These are phyloP conservation scores for Aspergillus sp. DNA, from an alignment of 2,329 filamentous ascomycete genomes.

Conservation along the genomic window DNA sequence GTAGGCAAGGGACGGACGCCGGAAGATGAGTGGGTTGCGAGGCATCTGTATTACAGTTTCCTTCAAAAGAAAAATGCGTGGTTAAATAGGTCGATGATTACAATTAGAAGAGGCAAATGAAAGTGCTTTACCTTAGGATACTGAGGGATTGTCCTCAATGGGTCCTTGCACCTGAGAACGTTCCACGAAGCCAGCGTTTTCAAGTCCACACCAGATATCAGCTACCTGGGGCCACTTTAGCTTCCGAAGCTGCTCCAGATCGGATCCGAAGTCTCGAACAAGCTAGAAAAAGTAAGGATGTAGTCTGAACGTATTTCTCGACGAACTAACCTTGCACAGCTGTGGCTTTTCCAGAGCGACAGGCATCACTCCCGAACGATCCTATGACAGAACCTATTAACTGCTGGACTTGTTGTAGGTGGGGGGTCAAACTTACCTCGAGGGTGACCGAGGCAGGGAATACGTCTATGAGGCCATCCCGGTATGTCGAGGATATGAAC, in stretches of 20 bases:
- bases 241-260: constrained; percentile 1
- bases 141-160: constrained; percentile 1
- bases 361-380: constrained; percentile 1
- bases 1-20: background rate
- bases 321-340: background rate
- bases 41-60: constrained; percentile 1
- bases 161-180: background rate
- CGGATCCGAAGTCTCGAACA: constrained; percentile 1
- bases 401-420: background rate
- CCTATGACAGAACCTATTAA: constrained; percentile 1
- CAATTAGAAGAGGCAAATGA: background rate
- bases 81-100: background rate
- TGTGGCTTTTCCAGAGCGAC: constrained; percentile 1
- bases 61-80: background rate
- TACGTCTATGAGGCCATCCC: background rate
- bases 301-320: constrained; percentile 1
- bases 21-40: background rate
- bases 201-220: constrained; percentile 1
- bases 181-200: background rate
- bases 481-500: background rate
- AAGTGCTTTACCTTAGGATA: constrained; percentile 1
- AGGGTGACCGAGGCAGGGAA: background rate
- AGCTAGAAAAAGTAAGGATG: constrained; percentile 1
- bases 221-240: constrained; percentile 1
- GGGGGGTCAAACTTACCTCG: background rate